Conservation (phyloP, 768 basidiomycete species). For the Hemileccinum rubropunctum region DNA sequence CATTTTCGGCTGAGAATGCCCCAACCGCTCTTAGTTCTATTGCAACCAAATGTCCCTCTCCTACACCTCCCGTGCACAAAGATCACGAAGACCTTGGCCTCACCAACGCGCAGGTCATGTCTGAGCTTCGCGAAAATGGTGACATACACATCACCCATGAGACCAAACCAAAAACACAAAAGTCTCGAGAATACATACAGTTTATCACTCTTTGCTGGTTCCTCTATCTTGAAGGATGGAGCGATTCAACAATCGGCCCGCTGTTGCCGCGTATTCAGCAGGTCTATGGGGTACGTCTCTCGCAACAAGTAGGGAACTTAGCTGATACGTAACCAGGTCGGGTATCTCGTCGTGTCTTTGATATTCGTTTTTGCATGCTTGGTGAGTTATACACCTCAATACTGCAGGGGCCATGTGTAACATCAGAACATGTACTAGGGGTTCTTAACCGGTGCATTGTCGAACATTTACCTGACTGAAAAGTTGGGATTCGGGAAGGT, state of each 20-base stretch:
- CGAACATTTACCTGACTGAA: slow-evolving; percentile 46
- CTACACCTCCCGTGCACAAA: slow-evolving; percentile 2
- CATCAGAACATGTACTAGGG: slow-evolving; percentile 28
- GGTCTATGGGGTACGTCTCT: slow-evolving; percentile 42
- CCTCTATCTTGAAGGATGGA: slow-evolving; percentile 71
- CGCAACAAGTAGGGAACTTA: neutral
- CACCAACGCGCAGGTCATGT: neutral
- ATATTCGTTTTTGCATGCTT: slow-evolving; percentile 52
- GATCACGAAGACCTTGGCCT: slow-evolving; percentile 2
- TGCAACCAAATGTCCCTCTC: neutral
- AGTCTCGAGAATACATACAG: slow-evolving; percentile 38
- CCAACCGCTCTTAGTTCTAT: slow-evolving; percentile 2
- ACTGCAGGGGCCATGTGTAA: slow-evolving; percentile 14
- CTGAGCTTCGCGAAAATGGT: neutral
- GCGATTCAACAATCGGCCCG: slow-evolving; percentile 73
- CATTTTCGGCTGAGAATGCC: neutral
- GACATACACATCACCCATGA: neutral
- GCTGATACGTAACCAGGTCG: slow-evolving; percentile 34
- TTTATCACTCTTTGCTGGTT: slow-evolving; percentile 53
- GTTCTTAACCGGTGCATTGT: slow-evolving; percentile 42
- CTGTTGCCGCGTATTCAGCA: slow-evolving; percentile 69
- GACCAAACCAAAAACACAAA: slow-evolving; percentile 7
- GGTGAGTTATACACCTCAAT: slow-evolving; percentile 26
- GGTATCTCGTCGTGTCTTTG: slow-evolving; percentile 51
- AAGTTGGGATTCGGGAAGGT: slow-evolving; percentile 44